Percentiles rank a stretch among this genome's conserved stretches.
phyloP scores from a whole-genome alignment of 306 rosid genomes.

The Pterocarpus santalinus region DNA sequence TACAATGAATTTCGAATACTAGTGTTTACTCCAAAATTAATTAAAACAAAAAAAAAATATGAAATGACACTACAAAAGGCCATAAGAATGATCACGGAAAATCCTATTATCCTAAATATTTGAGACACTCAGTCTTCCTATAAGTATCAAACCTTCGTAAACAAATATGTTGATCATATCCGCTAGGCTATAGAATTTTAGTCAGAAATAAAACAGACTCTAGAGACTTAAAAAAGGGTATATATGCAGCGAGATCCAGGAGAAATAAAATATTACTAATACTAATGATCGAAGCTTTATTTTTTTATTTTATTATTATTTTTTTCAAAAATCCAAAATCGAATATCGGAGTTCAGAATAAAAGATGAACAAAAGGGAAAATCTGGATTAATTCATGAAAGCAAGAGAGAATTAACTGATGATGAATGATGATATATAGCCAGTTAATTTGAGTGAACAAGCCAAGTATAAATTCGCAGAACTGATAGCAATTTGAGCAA shows the following conservation, averaged over 20 bases:
- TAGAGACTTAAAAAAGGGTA: not conserved
- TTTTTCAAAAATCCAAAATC: not conserved
- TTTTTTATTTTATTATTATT: not conserved
- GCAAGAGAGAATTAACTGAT: not conserved
- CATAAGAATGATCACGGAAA: too few species aligned
- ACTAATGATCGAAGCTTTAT: conserved; percentile 30
- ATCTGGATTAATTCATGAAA: not conserved
- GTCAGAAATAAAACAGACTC: conserved; percentile 6
- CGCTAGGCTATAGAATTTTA: not conserved
- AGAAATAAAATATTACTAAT: not conserved
- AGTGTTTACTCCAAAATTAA: too few species aligned
- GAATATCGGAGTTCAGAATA: conserved; percentile 8
- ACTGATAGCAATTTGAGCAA: not conserved
- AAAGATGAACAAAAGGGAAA: not conserved
- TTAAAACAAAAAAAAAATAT: too few species aligned
- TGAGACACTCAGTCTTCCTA: not conserved
- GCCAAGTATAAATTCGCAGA: not conserved
- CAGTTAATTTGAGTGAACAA: not conserved
- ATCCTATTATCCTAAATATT: too few species aligned
- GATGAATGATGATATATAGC: not conserved
- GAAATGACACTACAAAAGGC: too few species aligned
- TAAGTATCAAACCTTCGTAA: not conserved
- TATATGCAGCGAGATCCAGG: conserved; percentile 23
- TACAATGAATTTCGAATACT: too few species aligned
- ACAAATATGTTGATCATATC: conserved; percentile 6